Percentiles rank a stretch among this genome's conserved stretches.
These are phyloP conservation scores for Prunus davidiana DNA, from an alignment of 306 rosid species.

Conservation along the genomic window DNA sequence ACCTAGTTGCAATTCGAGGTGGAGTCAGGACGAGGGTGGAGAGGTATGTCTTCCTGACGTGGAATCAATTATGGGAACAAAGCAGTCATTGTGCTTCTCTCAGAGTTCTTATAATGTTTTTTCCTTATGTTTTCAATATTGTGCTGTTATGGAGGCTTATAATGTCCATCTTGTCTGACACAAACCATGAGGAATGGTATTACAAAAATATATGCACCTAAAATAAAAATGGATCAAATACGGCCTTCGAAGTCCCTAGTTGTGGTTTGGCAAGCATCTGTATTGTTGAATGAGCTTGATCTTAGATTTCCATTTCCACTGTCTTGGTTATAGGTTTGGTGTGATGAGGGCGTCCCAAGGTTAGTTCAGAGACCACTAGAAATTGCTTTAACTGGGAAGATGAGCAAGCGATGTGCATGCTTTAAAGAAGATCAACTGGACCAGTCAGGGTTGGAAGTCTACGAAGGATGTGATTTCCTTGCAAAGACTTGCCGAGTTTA, in stretches of 20 bases:
- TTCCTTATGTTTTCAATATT: background rate
- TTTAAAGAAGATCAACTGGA: constrained; percentile 67
- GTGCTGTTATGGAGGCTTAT: background rate
- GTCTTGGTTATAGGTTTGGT: constrained; percentile 71
- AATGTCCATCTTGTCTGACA: constrained; percentile 1
- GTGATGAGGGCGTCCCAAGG: constrained; percentile 83
- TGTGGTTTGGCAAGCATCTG: background rate
- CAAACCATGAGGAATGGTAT: background rate
- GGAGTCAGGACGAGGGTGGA: constrained; percentile 94
- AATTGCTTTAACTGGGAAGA: constrained; percentile 87
- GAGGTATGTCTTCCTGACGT: constrained; percentile 49
- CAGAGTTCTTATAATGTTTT: background rate
- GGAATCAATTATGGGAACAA: background rate
- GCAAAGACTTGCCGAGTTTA: constrained; percentile 61
- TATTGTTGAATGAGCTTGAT: background rate
- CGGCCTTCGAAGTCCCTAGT: background rate
- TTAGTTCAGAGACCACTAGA: constrained; percentile 79
- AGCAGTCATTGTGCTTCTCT: background rate
- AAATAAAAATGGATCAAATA: background rate
- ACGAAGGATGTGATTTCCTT: constrained; percentile 70
- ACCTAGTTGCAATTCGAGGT: constrained; percentile 81
- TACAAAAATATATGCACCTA: no score
- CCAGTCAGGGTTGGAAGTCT: constrained; percentile 71
- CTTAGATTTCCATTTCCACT: background rate
- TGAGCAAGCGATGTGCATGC: constrained; percentile 92